Conservation (phyloP, 106 monocot genomes). For the Dendrobium officinale region DNA sequence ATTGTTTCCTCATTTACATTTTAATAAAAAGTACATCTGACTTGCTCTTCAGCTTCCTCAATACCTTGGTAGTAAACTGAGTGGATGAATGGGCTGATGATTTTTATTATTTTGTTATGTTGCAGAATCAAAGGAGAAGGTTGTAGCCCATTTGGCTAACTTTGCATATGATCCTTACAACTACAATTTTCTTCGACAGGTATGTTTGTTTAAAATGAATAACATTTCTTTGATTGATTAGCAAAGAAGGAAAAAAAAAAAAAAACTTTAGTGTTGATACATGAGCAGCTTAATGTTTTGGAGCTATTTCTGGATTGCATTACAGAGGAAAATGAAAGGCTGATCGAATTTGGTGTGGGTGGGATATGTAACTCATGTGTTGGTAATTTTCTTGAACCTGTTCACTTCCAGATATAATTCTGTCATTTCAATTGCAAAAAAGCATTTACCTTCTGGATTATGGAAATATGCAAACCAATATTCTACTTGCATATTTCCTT, state of each 20-base stretch:
- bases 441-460: not conserved
- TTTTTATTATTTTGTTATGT: not conserved
- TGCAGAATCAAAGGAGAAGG: conserved; percentile 82
- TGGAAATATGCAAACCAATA: not conserved
- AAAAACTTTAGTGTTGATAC: not conserved
- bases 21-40: not conserved
- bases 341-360: conserved; percentile 80
- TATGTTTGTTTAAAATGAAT: conserved; percentile 17
- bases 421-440: not conserved
- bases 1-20: not conserved
- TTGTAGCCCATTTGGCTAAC: conserved; percentile 95
- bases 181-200: conserved; percentile 79
- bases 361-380: conserved; percentile 82
- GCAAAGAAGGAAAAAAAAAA: not conserved
- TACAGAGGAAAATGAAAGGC: conserved; percentile 94
- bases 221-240: not conserved
- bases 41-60: not conserved
- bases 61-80: not conserved
- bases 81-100: not conserved
- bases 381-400: conserved; percentile 29
- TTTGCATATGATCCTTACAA: conserved; percentile 99
- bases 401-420: not conserved
- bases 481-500: too few relatives aligned
- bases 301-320: conserved; percentile 91
- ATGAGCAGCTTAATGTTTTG: conserved; percentile 74